phyloP scores from a whole-genome alignment of 495 filamentous ascomycete genomes.

The Penicillium crystallinum region DNA sequence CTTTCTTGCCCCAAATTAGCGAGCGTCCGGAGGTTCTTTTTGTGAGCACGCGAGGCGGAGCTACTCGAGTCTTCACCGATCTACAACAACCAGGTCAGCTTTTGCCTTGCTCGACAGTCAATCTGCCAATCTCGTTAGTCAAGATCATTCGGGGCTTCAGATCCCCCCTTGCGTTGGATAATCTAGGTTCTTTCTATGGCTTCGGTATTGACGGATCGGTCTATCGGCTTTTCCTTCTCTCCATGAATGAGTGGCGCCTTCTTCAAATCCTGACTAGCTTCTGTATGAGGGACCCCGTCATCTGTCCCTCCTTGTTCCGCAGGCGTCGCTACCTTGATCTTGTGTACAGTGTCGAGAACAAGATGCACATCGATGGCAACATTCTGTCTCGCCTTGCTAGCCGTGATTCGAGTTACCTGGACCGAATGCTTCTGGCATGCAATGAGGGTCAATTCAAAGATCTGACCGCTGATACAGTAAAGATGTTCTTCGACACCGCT shows the following conservation, averaged over 20 bases:
- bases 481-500: conserved; percentile 26
- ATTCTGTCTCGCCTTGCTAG: conserved; percentile 52
- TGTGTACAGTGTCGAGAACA: conserved; percentile 27
- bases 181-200: conserved; percentile 42
- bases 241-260: conserved; percentile 51
- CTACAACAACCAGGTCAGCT: conserved; percentile 16
- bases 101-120: conserved; percentile 22
- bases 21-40: not conserved
- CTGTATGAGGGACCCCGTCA: conserved; percentile 33
- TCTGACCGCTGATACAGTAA: not conserved
- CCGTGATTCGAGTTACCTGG: conserved; percentile 40
- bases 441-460: not conserved
- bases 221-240: conserved; percentile 54
- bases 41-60: conserved; percentile 27
- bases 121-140: conserved; percentile 32
- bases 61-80: conserved; percentile 28
- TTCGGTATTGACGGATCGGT: conserved; percentile 62
- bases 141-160: conserved; percentile 21
- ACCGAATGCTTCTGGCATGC: conserved; percentile 26
- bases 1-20: not conserved
- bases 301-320: conserved; percentile 35
- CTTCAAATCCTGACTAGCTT: conserved; percentile 60
- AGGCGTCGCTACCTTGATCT: conserved; percentile 24
- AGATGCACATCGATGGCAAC: conserved; percentile 65
- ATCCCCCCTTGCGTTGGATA: conserved; percentile 8